phyloP scores from a whole-genome alignment of 176 grass and related monocot genomes.

The Tillandsia leiboldiana region DNA sequence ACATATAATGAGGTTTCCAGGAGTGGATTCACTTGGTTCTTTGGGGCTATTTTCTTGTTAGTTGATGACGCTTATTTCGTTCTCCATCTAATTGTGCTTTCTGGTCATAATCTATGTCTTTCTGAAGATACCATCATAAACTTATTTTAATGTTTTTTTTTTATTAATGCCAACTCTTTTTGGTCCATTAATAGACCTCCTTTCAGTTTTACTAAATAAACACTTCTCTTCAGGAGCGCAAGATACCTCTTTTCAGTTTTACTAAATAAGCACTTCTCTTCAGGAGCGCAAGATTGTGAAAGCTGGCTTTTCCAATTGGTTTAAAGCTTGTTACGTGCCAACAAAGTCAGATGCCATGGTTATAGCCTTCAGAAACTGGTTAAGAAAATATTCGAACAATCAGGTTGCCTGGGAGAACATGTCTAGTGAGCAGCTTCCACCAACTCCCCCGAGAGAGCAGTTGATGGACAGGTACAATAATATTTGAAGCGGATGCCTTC shows the following conservation, averaged over 20 bases:
- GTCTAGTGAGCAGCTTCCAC: slow-evolving; percentile 29
- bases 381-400: slow-evolving; percentile 56
- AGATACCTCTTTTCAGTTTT: slow-evolving; percentile 15
- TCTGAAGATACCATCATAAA: neutral
- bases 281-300: slow-evolving; percentile 60
- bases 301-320: slow-evolving; percentile 47
- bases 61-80: neutral
- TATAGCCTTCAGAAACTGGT: slow-evolving; percentile 83
- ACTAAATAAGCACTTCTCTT: neutral
- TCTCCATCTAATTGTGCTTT: neutral
- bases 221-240: slow-evolving; percentile 43
- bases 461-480: slow-evolving; percentile 62
- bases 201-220: neutral
- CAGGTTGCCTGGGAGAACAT: slow-evolving; percentile 46
- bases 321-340: slow-evolving; percentile 59
- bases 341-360: slow-evolving; percentile 69
- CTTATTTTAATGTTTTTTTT: neutral
- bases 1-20: no score
- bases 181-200: neutral
- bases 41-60: neutral
- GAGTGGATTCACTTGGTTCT: no score
- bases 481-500: neutral
- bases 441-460: slow-evolving; percentile 46
- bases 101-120: neutral
- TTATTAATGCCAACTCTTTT: neutral